Evolutionary conservation across 768 basidiomycete genomes (phyloP).

Genomic region (Mrakia gelida): DNA sequence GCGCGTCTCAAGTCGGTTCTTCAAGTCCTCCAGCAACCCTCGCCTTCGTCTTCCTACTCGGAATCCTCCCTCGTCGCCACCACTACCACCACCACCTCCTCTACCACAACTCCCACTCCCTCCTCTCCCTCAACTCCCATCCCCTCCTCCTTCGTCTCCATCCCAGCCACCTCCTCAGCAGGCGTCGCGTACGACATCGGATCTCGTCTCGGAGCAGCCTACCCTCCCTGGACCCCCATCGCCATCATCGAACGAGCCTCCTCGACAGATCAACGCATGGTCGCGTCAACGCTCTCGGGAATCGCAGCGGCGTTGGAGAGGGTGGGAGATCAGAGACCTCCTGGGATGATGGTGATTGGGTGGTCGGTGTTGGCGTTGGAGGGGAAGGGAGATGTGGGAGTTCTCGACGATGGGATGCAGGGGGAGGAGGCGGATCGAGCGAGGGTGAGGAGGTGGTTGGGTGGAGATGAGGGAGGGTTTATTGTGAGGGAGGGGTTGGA

Average conservation of each 20-base stretch:
- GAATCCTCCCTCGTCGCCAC: too few relatives aligned
- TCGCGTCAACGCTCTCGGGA: slow-evolving; percentile 69
- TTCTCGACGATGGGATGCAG: slow-evolving; percentile 57
- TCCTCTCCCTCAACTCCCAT: not conserved
- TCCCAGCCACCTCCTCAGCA: not conserved
- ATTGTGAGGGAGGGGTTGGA: slow-evolving; percentile 36
- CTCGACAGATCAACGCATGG: slow-evolving; percentile 82
- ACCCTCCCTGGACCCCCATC: slow-evolving; percentile 74
- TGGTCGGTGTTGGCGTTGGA: slow-evolving; percentile 81
- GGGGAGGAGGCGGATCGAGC: slow-evolving; percentile 43
- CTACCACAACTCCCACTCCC: too few relatives aligned
- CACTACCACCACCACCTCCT: too few relatives aligned
- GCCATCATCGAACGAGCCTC: slow-evolving; percentile 94
- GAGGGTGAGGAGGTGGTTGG: slow-evolving; percentile 35
- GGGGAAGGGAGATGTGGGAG: slow-evolving; percentile 61
- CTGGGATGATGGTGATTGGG: slow-evolving; percentile 93
- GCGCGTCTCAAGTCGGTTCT: slow-evolving; percentile 74
- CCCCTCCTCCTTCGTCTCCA: not conserved
- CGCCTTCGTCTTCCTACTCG: not conserved
- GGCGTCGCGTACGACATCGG: slow-evolving; percentile 40
- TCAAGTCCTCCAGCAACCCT: slow-evolving; percentile 51
- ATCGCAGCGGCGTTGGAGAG: slow-evolving; percentile 67
- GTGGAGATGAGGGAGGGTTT: slow-evolving; percentile 24
- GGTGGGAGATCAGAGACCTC: slow-evolving; percentile 80
- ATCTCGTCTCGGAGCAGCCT: slow-evolving; percentile 55